A percentile compares a stretch with the other conserved stretches of the same genome.
These are phyloP conservation scores for Backusella macrospora DNA, from an alignment of 192 early-diverging fungal species.

Conservation along the genomic window DNA sequence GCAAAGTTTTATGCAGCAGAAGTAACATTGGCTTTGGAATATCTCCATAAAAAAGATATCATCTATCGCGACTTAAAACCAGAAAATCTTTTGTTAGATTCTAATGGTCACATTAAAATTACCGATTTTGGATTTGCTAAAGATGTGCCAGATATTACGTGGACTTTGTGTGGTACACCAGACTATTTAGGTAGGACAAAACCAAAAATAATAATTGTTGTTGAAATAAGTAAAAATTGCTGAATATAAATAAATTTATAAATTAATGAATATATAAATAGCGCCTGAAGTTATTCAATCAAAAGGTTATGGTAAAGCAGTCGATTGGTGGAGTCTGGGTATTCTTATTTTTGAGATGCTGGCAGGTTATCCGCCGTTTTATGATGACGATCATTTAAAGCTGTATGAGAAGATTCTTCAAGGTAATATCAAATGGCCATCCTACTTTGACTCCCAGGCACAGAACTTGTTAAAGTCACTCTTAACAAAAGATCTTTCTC, in stretches of 20 bases:
- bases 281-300: constrained; percentile 89
- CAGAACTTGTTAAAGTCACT: constrained; percentile 85
- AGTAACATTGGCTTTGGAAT: constrained; percentile 72
- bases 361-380: constrained; percentile 92
- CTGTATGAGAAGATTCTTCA: constrained; percentile 90
- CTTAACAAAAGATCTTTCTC: constrained; percentile 78
- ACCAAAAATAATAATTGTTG: constrained; percentile 66
- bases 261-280: constrained; percentile 42
- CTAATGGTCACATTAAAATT: constrained; percentile 80
- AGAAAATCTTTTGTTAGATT: constrained; percentile 76
- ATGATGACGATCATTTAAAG: constrained; percentile 90
- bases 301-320: constrained; percentile 87
- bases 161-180: constrained; percentile 84
- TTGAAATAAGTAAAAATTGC: constrained; percentile 35
- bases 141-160: constrained; percentile 79
- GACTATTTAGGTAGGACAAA: constrained; percentile 56
- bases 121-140: constrained; percentile 88
- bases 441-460: constrained; percentile 78
- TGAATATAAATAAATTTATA: neutral
- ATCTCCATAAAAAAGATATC: constrained; percentile 72
- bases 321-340: constrained; percentile 95
- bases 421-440: constrained; percentile 81
- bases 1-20: constrained; percentile 77
- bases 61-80: constrained; percentile 85
- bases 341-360: constrained; percentile 94